Percentiles rank a stretch among this genome's conserved stretches.
phyloP scores from a whole-genome alignment of 1,139 yeast genomes.

The Geotrichum carabidarum region DNA sequence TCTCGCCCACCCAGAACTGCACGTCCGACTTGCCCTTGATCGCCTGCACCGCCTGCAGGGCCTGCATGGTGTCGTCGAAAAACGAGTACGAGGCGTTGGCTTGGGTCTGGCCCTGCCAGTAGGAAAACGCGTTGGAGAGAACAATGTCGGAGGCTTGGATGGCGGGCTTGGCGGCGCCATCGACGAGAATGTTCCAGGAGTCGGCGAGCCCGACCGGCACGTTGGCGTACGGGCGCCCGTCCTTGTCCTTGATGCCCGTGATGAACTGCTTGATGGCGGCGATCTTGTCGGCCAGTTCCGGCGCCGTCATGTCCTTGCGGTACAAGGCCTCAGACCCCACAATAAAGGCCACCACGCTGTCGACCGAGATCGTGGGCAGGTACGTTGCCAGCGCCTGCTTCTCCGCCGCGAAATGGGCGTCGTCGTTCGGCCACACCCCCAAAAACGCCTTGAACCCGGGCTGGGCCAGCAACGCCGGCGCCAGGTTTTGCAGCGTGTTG shows the following conservation, averaged over 20 bases:
- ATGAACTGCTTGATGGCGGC: conserved; percentile 53
- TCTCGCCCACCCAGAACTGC: conserved; percentile 93
- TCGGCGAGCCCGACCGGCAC: conserved; percentile 89
- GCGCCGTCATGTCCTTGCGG: conserved; percentile 73
- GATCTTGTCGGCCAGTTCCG: conserved; percentile 52
- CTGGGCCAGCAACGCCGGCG: conserved; percentile 70
- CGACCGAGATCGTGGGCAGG: conserved; percentile 64
- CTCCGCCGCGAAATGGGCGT: conserved; percentile 64
- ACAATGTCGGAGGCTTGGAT: conserved; percentile 77
- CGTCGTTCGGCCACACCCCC: conserved; percentile 89
- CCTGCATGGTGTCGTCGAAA: conserved; percentile 95
- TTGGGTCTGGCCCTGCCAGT: conserved; percentile 96
- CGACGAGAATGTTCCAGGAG: conserved; percentile 90
- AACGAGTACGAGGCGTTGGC: conserved; percentile 78
- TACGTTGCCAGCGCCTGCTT: conserved; percentile 58
- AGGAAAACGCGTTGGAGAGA: conserved; percentile 91
- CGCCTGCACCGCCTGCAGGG: conserved; percentile 78
- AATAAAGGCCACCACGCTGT: conserved; percentile 64
- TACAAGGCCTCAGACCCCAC: conserved; percentile 92
- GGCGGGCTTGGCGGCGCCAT: conserved; percentile 63
- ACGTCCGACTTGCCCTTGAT: conserved; percentile 79
- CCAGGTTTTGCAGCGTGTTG: conserved; percentile 73
- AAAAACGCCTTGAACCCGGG: conserved; percentile 68
- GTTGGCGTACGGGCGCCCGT: conserved; percentile 68
- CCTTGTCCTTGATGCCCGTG: conserved; percentile 60